A percentile compares a stretch with the other conserved stretches of the same genome.
Conservation (phyloP, 1,139 yeast species). For the Lodderomyces pseudojiufengensis region DNA sequence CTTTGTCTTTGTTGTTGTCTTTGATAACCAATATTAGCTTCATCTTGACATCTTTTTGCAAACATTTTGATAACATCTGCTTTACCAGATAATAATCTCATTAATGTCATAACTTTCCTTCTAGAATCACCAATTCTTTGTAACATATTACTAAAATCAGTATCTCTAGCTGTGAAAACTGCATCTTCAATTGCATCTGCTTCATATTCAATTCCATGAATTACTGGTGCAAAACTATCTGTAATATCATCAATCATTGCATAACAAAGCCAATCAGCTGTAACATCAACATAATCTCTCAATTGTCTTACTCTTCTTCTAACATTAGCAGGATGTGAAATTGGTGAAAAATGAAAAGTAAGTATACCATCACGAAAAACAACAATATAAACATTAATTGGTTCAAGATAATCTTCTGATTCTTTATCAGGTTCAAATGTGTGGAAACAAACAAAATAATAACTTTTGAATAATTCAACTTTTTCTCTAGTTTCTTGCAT, state of each 20-base stretch:
- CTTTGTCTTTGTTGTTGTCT: slow-evolving; percentile 6
- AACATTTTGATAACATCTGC: slow-evolving; percentile 98
- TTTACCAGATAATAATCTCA: slow-evolving; percentile 87
- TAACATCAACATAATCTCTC: slow-evolving; percentile 78
- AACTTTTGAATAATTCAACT: slow-evolving; percentile 67
- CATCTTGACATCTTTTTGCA: slow-evolving; percentile 90
- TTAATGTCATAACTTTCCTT: slow-evolving; percentile 77
- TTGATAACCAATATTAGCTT: slow-evolving; percentile 15
- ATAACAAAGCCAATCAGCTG: slow-evolving; percentile 90
- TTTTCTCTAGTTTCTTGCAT: slow-evolving; percentile 83
- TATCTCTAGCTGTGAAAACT: slow-evolving; percentile 29
- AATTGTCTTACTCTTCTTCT: slow-evolving; percentile 86
- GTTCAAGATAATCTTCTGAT: slow-evolving; percentile 77
- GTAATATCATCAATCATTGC: slow-evolving; percentile 90
- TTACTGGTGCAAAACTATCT: slow-evolving; percentile 87
- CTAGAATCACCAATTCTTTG: slow-evolving; percentile 82
- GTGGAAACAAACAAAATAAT: slow-evolving; percentile 77
- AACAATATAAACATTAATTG: slow-evolving; percentile 79
- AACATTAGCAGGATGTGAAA: slow-evolving; percentile 77
- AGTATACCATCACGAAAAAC: slow-evolving; percentile 82
- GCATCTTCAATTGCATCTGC: slow-evolving; percentile 89
- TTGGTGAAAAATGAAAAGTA: slow-evolving; percentile 80
- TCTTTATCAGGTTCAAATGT: slow-evolving; percentile 72
- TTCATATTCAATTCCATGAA: slow-evolving; percentile 78
- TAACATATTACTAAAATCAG: slow-evolving; percentile 67